A percentile compares a stretch with the other conserved stretches of the same genome.
Conservation (phyloP, 768 basidiomycete species). For the Trametes cinnabarina region DNA sequence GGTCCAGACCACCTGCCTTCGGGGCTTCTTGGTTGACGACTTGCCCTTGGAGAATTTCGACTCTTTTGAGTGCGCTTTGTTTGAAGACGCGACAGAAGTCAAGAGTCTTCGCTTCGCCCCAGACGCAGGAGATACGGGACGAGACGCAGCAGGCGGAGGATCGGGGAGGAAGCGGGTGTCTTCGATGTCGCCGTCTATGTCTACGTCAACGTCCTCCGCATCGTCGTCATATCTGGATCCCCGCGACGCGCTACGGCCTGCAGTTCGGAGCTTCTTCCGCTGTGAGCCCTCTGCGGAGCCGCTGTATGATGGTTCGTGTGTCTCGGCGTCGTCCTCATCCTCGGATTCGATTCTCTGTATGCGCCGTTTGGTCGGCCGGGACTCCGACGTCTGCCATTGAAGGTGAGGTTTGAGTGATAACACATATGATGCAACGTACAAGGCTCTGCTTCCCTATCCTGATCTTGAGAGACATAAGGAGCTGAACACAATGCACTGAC, state of each 20-base stretch:
- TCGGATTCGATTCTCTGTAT: constrained; percentile 29
- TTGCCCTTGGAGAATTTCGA: constrained; percentile 4
- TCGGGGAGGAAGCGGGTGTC: constrained; percentile 24
- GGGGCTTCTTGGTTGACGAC: constrained; percentile 9
- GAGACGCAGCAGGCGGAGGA: not conserved
- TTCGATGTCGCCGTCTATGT: constrained; percentile 28
- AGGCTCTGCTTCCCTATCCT: constrained; percentile 18
- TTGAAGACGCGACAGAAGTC: not conserved
- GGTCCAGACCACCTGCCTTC: constrained; percentile 17
- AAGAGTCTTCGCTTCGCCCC: not conserved
- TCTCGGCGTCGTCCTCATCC: constrained; percentile 21
- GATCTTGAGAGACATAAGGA: constrained; percentile 24
- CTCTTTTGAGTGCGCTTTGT: constrained; percentile 8
- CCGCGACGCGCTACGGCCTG: constrained; percentile 16
- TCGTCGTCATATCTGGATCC: constrained; percentile 31
- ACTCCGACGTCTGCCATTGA: not conserved
- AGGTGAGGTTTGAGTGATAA: not conserved
- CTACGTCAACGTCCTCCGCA: constrained; percentile 27
- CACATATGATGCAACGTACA: not conserved
- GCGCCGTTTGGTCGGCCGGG: constrained; percentile 18
- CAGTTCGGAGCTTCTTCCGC: constrained; percentile 22
- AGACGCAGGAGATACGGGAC: not conserved
- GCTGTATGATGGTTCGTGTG: constrained; percentile 8
- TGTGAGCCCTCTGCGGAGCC: constrained; percentile 17
- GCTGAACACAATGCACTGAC: too few species aligned